These are phyloP conservation scores for Rheum nobile DNA, from an alignment of 148 eudicot genomes.

Conservation along the genomic window DNA sequence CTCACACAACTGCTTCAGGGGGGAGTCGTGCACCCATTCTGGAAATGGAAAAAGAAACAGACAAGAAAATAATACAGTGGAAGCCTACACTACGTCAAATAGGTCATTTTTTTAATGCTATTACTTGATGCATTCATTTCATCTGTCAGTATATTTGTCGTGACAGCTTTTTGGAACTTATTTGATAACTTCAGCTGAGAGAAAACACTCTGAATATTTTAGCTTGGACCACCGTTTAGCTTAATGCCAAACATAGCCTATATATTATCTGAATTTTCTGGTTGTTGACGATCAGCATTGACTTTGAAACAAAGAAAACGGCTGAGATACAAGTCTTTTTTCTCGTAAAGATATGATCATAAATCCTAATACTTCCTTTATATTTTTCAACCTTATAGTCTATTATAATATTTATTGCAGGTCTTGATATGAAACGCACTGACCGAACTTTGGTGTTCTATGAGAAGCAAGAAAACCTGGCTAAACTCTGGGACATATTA, in stretches of 20 bases:
- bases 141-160: background rate
- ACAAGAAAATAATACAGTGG: conserved; percentile 80
- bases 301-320: background rate
- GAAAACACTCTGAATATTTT: background rate
- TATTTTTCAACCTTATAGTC: conserved; percentile 2
- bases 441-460: conserved; percentile 77
- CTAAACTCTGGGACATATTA: conserved; percentile 92
- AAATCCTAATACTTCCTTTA: background rate
- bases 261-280: background rate
- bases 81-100: conserved; percentile 95
- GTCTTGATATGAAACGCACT: conserved; percentile 89
- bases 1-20: background rate
- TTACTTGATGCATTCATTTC: background rate
- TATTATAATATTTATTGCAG: conserved; percentile 33
- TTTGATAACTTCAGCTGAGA: background rate
- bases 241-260: background rate
- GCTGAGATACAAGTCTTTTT: background rate
- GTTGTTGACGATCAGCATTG: background rate
- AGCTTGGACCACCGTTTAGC: background rate
- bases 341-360: background rate
- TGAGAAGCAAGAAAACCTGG: conserved; percentile 82
- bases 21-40: conserved; percentile 1
- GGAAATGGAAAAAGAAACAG: conserved; percentile 8
- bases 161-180: background rate
- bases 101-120: conserved; percentile 41